These are phyloP conservation scores for Acer campestre DNA, from an alignment of 345 rosid species.

Conservation along the genomic window DNA sequence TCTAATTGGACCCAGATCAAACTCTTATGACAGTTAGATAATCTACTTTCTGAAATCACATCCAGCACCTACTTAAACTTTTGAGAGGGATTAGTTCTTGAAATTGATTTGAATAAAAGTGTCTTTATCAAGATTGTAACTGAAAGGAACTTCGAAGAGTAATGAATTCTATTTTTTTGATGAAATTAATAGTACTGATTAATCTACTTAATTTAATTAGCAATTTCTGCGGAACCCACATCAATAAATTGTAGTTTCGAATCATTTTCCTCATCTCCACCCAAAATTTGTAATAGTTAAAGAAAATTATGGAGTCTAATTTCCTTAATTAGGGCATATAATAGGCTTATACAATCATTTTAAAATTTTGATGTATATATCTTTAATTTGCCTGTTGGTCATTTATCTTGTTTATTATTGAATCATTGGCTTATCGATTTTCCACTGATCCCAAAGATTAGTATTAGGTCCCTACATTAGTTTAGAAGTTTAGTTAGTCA, in stretches of 20 bases:
- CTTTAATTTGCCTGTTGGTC: background rate
- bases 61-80: background rate
- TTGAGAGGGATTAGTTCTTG: background rate
- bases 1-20: background rate
- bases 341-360: background rate
- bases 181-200: background rate
- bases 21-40: background rate
- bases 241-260: too few relatives aligned
- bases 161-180: background rate
- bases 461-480: background rate
- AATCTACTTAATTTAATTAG: too few relatives aligned
- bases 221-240: too few relatives aligned
- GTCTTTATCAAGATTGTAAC: background rate
- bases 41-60: background rate
- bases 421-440: background rate
- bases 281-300: background rate
- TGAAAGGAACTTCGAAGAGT: background rate
- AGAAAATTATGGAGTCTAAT: background rate
- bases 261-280: background rate
- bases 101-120: background rate
- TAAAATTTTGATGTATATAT: background rate
- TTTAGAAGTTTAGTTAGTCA: background rate
- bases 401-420: background rate
- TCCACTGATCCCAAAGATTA: background rate
- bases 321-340: background rate